Evolutionary conservation across 306 rosid species (phyloP).

Genomic region (Gleditsia sinensis): DNA sequence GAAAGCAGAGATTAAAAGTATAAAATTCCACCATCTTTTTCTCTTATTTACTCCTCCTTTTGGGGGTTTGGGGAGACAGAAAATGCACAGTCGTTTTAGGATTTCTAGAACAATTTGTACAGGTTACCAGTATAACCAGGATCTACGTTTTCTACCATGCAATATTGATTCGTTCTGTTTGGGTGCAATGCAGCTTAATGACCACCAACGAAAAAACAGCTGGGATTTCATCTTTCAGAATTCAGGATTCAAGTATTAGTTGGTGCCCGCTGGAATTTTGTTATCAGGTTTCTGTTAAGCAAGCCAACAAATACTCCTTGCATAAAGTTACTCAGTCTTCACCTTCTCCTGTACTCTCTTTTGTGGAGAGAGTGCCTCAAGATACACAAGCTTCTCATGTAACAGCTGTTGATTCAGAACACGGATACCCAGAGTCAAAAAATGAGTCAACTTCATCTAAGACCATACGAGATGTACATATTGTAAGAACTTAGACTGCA

Average conservation of each 20-base stretch:
- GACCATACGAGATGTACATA: slow-evolving; percentile 63
- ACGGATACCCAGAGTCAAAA: slow-evolving; percentile 36
- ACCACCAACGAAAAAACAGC: slow-evolving; percentile 27
- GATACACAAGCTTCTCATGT: slow-evolving; percentile 55
- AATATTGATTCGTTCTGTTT: not conserved
- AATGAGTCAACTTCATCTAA: slow-evolving; percentile 50
- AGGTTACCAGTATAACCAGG: not conserved
- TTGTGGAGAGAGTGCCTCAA: slow-evolving; percentile 51
- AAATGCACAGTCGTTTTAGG: not conserved
- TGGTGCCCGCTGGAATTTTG: slow-evolving; percentile 23
- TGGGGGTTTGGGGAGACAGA: not conserved
- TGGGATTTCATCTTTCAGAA: slow-evolving; percentile 37
- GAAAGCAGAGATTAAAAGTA: slow-evolving; percentile 36
- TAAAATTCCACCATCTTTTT: not conserved
- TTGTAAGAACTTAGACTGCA: slow-evolving; percentile 56
- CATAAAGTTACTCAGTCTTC: slow-evolving; percentile 54
- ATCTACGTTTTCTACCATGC: not conserved
- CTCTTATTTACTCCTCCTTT: slow-evolving; percentile 6
- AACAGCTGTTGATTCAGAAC: slow-evolving; percentile 53
- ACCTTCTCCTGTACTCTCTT: slow-evolving; percentile 63
- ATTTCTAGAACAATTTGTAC: not conserved
- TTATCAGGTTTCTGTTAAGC: slow-evolving; percentile 28
- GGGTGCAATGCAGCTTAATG: slow-evolving; percentile 41
- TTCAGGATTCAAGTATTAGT: slow-evolving; percentile 40
- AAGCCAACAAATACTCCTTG: slow-evolving; percentile 29